Percentiles rank a stretch among this genome's conserved stretches.
Conservation (phyloP, 352 stramenopile genomes). For the Lagenidium giganteum region DNA sequence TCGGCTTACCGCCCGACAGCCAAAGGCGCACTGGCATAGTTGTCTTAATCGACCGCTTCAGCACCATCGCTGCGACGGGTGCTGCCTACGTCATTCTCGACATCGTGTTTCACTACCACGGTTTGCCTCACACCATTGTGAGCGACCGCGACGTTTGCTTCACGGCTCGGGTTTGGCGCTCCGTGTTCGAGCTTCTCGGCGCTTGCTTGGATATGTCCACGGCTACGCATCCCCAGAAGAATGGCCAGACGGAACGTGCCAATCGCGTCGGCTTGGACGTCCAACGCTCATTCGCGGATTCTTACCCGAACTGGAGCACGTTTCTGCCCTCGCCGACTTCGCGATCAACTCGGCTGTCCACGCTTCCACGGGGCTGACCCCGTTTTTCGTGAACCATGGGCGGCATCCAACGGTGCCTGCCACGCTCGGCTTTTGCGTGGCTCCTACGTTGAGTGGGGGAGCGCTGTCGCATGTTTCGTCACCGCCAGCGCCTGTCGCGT, state of each 20-base stretch:
- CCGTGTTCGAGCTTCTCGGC: constrained; percentile 9
- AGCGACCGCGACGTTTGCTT: no score
- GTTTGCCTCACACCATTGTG: constrained; percentile 1
- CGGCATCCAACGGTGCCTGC: constrained; percentile 4
- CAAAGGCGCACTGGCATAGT: not conserved
- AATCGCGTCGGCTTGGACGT: constrained; percentile 13
- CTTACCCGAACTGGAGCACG: not conserved
- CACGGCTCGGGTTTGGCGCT: constrained; percentile 5
- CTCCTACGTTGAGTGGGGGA: no score
- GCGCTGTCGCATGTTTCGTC: no score
- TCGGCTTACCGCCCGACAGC: not conserved
- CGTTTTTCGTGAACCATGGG: constrained; percentile 13
- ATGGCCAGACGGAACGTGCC: constrained; percentile 5
- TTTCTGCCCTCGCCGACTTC: constrained; percentile 11
- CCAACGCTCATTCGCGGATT: not conserved
- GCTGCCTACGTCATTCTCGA: constrained; percentile 1
- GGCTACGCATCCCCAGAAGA: constrained; percentile 11
- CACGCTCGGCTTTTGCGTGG: no score
- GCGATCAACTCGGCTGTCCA: constrained; percentile 9
- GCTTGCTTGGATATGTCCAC: constrained; percentile 17
- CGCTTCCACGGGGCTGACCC: constrained; percentile 2
- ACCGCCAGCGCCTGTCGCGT: no score
- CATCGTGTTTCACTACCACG: not conserved
- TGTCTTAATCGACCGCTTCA: constrained; percentile 4
- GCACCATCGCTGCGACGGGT: not conserved